A percentile compares a stretch with the other conserved stretches of the same genome.
These are phyloP conservation scores for Microthlaspi erraticum DNA, from an alignment of 345 rosid species.

Conservation along the genomic window DNA sequence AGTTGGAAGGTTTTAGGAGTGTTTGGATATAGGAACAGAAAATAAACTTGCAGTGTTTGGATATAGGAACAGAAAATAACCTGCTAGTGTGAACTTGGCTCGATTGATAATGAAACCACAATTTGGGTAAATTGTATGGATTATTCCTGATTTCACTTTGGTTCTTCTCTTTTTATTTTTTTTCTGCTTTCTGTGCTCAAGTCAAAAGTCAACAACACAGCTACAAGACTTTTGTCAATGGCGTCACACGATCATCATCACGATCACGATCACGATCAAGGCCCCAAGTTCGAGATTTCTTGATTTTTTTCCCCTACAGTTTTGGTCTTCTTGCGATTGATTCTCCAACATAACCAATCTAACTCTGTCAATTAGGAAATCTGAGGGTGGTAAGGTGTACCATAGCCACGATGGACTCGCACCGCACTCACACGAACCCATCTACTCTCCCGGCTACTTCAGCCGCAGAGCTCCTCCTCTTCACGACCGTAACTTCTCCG, in stretches of 20 bases:
- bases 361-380: slow-evolving; percentile 39
- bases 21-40: no score
- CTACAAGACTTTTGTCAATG: slow-evolving; percentile 18
- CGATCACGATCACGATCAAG: slow-evolving; percentile 27
- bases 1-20: no score
- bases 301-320: neutral
- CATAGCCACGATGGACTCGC: slow-evolving; percentile 99
- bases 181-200: no score
- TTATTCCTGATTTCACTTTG: no score
- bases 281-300: slow-evolving; percentile 13
- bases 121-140: no score
- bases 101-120: no score
- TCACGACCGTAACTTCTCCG: slow-evolving; percentile 69
- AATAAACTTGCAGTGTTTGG: no score
- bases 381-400: slow-evolving; percentile 70
- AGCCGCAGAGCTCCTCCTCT: slow-evolving; percentile 88
- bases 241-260: slow-evolving; percentile 30
- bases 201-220: slow-evolving; percentile 33
- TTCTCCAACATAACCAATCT: neutral
- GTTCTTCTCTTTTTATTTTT: no score
- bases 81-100: no score
- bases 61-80: no score
- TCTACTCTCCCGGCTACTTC: slow-evolving; percentile 95
- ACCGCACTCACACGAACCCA: slow-evolving; percentile 98
- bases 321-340: neutral